phyloP scores from a whole-genome alignment of 139 green algal genomes.

The Asterochloris sp. region DNA sequence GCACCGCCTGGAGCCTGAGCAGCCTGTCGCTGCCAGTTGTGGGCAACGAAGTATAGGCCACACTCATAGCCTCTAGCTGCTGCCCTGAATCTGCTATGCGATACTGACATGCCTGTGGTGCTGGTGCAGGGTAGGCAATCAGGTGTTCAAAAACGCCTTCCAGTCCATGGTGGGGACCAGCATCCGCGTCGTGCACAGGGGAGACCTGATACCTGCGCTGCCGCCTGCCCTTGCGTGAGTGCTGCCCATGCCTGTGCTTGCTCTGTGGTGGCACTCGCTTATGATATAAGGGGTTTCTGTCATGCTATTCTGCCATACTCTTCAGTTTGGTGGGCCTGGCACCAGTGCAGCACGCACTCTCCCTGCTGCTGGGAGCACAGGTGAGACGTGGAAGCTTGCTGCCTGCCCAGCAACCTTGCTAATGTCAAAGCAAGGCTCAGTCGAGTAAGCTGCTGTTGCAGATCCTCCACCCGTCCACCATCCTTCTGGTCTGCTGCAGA shows the following conservation, averaged over 20 bases:
- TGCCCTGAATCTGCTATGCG: neutral
- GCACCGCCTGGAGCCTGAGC: too few species aligned
- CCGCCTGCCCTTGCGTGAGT: conserved; percentile 19
- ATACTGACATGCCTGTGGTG: neutral
- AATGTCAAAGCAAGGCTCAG: neutral
- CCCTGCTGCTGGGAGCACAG: too few species aligned
- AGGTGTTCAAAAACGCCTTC: conserved; percentile 26
- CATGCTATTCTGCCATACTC: neutral
- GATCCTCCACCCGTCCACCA: too few species aligned
- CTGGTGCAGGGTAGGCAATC: conserved; percentile 24
- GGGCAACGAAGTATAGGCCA: neutral
- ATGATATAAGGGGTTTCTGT: neutral
- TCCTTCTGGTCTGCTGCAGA: too few species aligned
- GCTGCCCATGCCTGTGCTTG: neutral
- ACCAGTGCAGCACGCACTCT: neutral
- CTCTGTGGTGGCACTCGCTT: neutral
- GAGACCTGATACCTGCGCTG: conserved; percentile 26
- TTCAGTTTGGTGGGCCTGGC: neutral
- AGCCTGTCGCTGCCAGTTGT: too few species aligned
- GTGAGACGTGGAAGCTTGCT: too few species aligned
- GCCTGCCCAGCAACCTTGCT: too few species aligned
- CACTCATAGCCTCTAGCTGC: neutral
- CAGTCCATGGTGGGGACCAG: conserved; percentile 26
- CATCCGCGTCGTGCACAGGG: conserved; percentile 23
- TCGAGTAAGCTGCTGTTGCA: neutral